Percentiles rank a stretch among this genome's conserved stretches.
Evolutionary conservation across 75 land plant genomes (phyloP).

Genomic region (Picea sitchensis): DNA sequence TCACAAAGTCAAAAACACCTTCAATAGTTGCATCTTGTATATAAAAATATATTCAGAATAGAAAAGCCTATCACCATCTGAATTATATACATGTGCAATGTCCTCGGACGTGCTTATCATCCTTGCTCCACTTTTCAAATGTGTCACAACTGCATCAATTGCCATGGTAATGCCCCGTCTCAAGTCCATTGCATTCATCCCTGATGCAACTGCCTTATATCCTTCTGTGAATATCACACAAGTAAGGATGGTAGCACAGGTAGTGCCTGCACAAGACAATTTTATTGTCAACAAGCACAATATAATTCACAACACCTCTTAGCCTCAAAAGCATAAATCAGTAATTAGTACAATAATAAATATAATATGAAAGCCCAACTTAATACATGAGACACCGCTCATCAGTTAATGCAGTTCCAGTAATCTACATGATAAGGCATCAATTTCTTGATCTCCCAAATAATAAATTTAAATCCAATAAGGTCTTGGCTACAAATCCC

Average conservation of each 20-base stretch:
- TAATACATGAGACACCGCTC: background rate
- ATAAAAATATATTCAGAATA: background rate
- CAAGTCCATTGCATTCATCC: constrained; percentile 44
- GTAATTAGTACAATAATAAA: background rate
- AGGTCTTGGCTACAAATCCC: background rate
- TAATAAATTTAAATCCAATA: background rate
- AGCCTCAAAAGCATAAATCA: background rate
- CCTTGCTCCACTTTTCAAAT: constrained; percentile 30
- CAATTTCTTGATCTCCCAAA: background rate
- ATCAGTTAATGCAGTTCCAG: background rate
- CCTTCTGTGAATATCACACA: constrained; percentile 30
- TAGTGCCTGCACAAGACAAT: constrained; percentile 18
- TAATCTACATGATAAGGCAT: background rate
- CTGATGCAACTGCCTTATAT: constrained; percentile 34
- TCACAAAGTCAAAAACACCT: background rate
- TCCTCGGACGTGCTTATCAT: constrained; percentile 41
- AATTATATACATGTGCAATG: constrained; percentile 28
- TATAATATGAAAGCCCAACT: background rate
- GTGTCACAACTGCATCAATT: constrained; percentile 28
- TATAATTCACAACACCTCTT: background rate
- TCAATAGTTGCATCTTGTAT: background rate
- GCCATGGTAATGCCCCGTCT: constrained; percentile 32
- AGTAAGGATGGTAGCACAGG: constrained; percentile 34
- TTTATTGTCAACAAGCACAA: background rate
- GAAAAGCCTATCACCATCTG: background rate